Evolutionary conservation across 371 early-diverging fungal species (phyloP).

Genomic region (Entomophthora muscae): DNA sequence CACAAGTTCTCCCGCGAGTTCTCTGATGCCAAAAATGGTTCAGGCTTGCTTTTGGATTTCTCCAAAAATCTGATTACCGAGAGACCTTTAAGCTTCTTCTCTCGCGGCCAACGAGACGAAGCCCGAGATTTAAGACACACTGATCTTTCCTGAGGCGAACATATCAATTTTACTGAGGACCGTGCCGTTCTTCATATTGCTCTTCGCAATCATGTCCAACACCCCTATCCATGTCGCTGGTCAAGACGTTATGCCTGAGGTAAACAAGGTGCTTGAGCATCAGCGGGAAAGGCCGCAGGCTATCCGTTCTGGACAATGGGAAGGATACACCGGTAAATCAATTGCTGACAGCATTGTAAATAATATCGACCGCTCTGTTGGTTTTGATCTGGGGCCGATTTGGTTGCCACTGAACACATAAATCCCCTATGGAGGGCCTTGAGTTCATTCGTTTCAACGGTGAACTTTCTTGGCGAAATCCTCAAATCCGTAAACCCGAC

Average conservation of each 20-base stretch:
- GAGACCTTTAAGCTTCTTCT: slow-evolving; percentile 61
- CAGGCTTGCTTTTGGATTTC: slow-evolving; percentile 78
- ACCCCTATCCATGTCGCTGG: no score
- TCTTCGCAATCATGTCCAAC: no score
- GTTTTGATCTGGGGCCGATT: slow-evolving; percentile 98
- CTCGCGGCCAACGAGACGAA: slow-evolving; percentile 60
- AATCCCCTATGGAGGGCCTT: slow-evolving; percentile 57
- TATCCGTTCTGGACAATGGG: no score
- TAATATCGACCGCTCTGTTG: slow-evolving; percentile 99
- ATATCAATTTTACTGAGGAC: no score
- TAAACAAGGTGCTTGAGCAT: no score
- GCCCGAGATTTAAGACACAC: slow-evolving; percentile 67
- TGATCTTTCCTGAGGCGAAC: slow-evolving; percentile 93
- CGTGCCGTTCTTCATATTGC: no score
- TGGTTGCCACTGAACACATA: slow-evolving; percentile 96
- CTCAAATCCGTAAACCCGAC: slow-evolving; percentile 71
- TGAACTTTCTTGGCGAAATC: slow-evolving; percentile 91
- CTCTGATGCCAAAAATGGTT: slow-evolving; percentile 38
- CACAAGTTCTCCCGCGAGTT: no score
- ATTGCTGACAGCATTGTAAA: slow-evolving; percentile 95
- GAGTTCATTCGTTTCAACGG: slow-evolving; percentile 92
- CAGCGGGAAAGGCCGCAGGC: slow-evolving; percentile 72
- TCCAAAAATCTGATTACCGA: no score
- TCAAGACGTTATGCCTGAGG: no score
- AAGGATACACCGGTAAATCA: no score